Evolutionary conservation across 2,329 filamentous ascomycete species (phyloP), one percentile per base, ranked within the genome.

Genomic region (Aschersonia sp.): DNA sequence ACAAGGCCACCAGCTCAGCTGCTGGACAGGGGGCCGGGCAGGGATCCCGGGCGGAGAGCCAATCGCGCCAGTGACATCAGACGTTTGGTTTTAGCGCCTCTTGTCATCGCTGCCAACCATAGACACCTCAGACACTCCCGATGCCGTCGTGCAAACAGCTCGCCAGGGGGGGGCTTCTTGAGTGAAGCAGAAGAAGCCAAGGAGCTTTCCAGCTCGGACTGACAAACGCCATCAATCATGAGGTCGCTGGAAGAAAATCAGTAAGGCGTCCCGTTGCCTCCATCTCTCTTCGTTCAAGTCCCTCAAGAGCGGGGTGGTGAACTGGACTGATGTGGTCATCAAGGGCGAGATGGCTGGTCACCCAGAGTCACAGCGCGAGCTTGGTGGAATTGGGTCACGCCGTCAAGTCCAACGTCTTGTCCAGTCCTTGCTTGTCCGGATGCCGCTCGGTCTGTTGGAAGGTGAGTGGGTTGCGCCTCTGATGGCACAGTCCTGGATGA

Each of bases 391-490:
- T 89, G 48, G 80, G 77, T 63, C 71, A 71, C 53, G 78, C 79
- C n/a, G 73, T 86, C 47, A 78, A 74, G 61, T 67, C 74, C 53
- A 74, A 80, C 56, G 75, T 75, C 20, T 63, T 74, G 12, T 63
- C 64, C 9, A 84, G 75, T 57, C 79, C 82, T 45, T 88, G 84
- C 61, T 67, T 80, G 47, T 71, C 80, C 44, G 88, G 87, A 10
- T 78, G 89, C 53, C 80, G 89, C 48, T 96, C 91, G 3, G 75
- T 94, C 40, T 94, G 85, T 65, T 97, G 91, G 91, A 96, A 95
- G 78, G 85, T 84, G 47, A 51, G 53, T 10, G 31, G 50, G 45
- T 31, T n/a, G 20, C 45, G 50, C 57, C 49, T 52, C 52, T 50
- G 44, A 35, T 51, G 35, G 35, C n/a, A 6, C 20, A n/a, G 40